Evolutionary conservation across 306 rosid species (phyloP).

Genomic region (Fragaria nilgerrensis): DNA sequence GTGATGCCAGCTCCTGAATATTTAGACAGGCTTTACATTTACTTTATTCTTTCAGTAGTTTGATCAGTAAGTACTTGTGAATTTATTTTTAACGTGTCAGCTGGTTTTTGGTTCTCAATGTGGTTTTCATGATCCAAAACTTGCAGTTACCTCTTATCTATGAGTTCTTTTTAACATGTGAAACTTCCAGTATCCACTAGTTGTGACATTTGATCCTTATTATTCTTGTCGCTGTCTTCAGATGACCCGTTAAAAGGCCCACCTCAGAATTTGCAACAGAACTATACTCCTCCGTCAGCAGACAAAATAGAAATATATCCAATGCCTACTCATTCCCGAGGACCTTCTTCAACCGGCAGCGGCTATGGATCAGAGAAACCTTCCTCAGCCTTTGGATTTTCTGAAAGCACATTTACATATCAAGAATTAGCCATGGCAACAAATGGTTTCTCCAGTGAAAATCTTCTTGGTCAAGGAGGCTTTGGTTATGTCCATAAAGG

Average conservation of each 20-base stretch:
- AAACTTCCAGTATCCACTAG: neutral
- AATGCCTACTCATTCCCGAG: conserved; percentile 13
- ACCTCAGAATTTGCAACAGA: conserved; percentile 29
- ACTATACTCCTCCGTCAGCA: conserved; percentile 21
- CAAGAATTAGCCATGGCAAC: conserved; percentile 54
- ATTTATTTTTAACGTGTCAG: too few species aligned
- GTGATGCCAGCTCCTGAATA: neutral
- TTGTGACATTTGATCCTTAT: neutral
- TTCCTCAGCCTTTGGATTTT: conserved; percentile 26
- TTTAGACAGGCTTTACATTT: neutral
- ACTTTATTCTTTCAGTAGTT: neutral
- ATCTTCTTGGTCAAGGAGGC: conserved; percentile 71
- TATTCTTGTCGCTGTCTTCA: conserved; percentile 22
- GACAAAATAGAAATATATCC: conserved; percentile 21
- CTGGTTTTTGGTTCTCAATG: neutral
- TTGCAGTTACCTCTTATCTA: neutral
- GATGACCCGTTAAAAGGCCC: conserved; percentile 36
- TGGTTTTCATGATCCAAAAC: neutral
- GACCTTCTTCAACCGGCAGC: neutral
- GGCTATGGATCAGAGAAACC: conserved; percentile 34
- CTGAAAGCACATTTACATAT: conserved; percentile 46
- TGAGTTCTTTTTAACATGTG: neutral
- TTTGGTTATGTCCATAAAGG: conserved; percentile 70
- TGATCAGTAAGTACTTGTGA: neutral
- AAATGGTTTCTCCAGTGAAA: conserved; percentile 42